Evolutionary conservation across 2,329 filamentous ascomycete genomes (phyloP), one percentile per base, ranked within the genome.

Genomic region (Septoria petroselini): DNA sequence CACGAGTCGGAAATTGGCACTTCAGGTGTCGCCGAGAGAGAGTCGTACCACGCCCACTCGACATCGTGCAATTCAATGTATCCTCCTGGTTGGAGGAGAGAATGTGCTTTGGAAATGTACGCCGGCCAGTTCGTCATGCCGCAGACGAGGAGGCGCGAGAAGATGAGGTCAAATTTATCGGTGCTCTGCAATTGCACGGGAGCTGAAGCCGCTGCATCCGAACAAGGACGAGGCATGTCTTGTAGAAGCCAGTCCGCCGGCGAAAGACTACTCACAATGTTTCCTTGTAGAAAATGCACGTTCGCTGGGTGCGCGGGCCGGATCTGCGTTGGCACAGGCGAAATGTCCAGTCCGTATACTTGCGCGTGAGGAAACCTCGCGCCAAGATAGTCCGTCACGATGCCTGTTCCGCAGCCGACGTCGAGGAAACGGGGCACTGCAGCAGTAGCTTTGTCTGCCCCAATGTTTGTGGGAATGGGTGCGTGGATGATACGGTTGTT

Each of bases 321-420:
- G 30, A 50, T 44, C 15, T 70, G 57, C 3, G 21, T 17, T 49
- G 53, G 50, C 9, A 60, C 53, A 27, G 52, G 25, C 31, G 47
- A 52, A 7, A 70, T 58, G 53, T 73, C 70, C 14, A 65, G 66
- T 23, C 64, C 69, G 42, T 61, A 62, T 7, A 71, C 61, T 46
- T 68, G 52, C 8, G 66, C 59, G 8, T 64, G 53, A 15, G 42
- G 52, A 35, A 48, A 56, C 27, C 49, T 47, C 9, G 17, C 42
- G 31, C 43, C 58, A 18, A 58, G 46, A 21, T 49, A 46, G 35
- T 47, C 54, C 67, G 42, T 72, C 62, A 51, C 41, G 33, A 53
- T 42, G 3, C 58, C 58, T 5, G 54, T 57, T 5, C 72, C 73
- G 33, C 54, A 58, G 37, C 58, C 58, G 11, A 61, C 48, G 41